Percentiles rank a stretch among this genome's conserved stretches.
These are phyloP conservation scores for Pseudomonodictys pantanalensis DNA, from an alignment of 495 filamentous ascomycete genomes.

Conservation along the genomic window DNA sequence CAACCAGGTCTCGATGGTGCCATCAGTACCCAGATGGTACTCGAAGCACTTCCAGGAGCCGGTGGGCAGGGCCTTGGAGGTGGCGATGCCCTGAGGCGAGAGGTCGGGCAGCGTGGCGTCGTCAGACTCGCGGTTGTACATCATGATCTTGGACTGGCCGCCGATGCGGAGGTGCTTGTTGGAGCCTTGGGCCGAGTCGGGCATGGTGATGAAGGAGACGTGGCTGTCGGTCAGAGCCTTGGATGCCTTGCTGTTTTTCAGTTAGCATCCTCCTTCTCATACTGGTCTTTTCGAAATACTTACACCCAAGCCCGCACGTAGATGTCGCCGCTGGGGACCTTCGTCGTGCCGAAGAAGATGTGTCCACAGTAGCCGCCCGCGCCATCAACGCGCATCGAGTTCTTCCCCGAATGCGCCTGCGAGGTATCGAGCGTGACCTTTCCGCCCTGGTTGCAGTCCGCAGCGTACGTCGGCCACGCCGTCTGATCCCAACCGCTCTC, in stretches of 20 bases:
- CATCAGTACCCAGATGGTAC: conserved; percentile 55
- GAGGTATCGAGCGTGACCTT: conserved; percentile 52
- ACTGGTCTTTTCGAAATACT: conserved; percentile 34
- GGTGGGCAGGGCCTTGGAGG: conserved; percentile 50
- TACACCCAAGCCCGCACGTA: conserved; percentile 55
- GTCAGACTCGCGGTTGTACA: conserved; percentile 61
- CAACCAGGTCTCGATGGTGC: conserved; percentile 57
- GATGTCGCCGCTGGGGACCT: conserved; percentile 54
- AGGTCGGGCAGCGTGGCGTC: conserved; percentile 60
- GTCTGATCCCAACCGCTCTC: conserved; percentile 54
- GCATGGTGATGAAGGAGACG: conserved; percentile 61
- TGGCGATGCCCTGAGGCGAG: conserved; percentile 54
- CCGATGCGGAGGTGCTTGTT: conserved; percentile 59
- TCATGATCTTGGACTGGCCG: conserved; percentile 55
- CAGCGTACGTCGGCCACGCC: conserved; percentile 55
- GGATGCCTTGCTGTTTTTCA: conserved; percentile 47
- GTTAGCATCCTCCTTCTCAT: conserved; percentile 33
- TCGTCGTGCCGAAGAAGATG: conserved; percentile 57
- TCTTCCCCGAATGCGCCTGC: conserved; percentile 53
- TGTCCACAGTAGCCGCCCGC: conserved; percentile 58
- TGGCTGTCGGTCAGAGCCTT: conserved; percentile 53
- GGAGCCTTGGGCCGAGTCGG: conserved; percentile 51
- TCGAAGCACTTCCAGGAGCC: conserved; percentile 56
- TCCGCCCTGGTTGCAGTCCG: conserved; percentile 57
- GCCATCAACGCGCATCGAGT: conserved; percentile 53